Evolutionary conservation across 495 filamentous ascomycete species (phyloP).

Genomic region (Aspergillus nanangensis): DNA sequence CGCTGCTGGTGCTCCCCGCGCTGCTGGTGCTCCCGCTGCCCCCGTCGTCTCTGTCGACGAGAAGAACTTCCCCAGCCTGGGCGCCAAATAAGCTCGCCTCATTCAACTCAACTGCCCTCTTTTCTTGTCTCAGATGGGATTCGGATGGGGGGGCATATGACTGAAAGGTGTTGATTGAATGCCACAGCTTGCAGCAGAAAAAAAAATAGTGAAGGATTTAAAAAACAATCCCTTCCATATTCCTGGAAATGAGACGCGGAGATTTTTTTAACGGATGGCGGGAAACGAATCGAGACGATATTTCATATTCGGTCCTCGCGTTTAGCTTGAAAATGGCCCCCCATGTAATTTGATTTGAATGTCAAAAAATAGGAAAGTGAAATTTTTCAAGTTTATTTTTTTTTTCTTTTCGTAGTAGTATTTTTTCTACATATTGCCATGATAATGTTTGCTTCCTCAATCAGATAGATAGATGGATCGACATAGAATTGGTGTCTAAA

Average conservation of each 20-base stretch:
- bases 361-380: slow-evolving; percentile 30
- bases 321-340: slow-evolving; percentile 21
- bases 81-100: slow-evolving; percentile 34
- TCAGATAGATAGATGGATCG: neutral
- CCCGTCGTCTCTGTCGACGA: slow-evolving; percentile 40
- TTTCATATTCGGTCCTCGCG: neutral
- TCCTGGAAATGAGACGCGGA: slow-evolving; percentile 3
- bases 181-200: too few species aligned
- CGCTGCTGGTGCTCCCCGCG: too few species aligned
- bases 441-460: too few species aligned
- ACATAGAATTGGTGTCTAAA: neutral
- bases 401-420: neutral
- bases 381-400: slow-evolving; percentile 10
- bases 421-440: neutral
- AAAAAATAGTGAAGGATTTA: neutral
- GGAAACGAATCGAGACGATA: slow-evolving; percentile 9
- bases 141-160: too few species aligned
- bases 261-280: neutral
- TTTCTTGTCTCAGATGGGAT: too few species aligned
- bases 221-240: slow-evolving; percentile 1
- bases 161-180: too few species aligned
- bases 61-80: slow-evolving; percentile 50
- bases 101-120: slow-evolving; percentile 3
- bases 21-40: too few species aligned
- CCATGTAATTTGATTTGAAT: slow-evolving; percentile 38